A percentile compares a stretch with the other conserved stretches of the same genome.
Evolutionary conservation across 208 protist species (phyloP).

Genomic region (Leishmania gerbilli): DNA sequence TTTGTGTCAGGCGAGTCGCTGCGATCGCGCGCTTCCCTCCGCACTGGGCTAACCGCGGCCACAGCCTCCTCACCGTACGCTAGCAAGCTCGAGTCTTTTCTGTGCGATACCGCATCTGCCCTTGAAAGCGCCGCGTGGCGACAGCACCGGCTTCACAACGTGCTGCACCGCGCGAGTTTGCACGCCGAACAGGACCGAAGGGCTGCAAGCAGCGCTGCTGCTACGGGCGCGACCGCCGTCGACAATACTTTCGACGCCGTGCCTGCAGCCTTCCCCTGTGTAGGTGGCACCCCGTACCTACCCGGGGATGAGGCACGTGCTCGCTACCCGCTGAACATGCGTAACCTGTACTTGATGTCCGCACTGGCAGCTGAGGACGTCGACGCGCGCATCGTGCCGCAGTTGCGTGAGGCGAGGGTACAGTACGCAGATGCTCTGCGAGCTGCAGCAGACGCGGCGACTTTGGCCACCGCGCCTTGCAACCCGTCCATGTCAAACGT

Average conservation of each 20-base stretch:
- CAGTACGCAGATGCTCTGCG: constrained; percentile 37
- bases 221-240: background rate
- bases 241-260: background rate
- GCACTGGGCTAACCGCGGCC: background rate
- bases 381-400: constrained; percentile 37
- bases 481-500: background rate
- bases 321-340: constrained; percentile 67
- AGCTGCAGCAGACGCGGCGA: constrained; percentile 4
- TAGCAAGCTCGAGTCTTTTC: constrained; percentile 7
- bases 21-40: background rate
- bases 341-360: constrained; percentile 63
- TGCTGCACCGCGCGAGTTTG: constrained; percentile 11
- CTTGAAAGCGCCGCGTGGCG: constrained; percentile 17
- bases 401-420: constrained; percentile 28
- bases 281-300: constrained; percentile 35
- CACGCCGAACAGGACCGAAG: background rate
- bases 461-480: background rate
- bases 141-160: constrained; percentile 8
- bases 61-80: background rate
- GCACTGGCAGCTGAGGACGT: constrained; percentile 61
- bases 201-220: too few species aligned
- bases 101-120: constrained; percentile 4
- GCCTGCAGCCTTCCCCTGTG: constrained; percentile 5
- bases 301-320: constrained; percentile 27
- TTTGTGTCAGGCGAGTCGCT: background rate